These are phyloP conservation scores for Scedosporium aurantiacum DNA, from an alignment of 2,329 filamentous ascomycete species.

Conservation along the genomic window DNA sequence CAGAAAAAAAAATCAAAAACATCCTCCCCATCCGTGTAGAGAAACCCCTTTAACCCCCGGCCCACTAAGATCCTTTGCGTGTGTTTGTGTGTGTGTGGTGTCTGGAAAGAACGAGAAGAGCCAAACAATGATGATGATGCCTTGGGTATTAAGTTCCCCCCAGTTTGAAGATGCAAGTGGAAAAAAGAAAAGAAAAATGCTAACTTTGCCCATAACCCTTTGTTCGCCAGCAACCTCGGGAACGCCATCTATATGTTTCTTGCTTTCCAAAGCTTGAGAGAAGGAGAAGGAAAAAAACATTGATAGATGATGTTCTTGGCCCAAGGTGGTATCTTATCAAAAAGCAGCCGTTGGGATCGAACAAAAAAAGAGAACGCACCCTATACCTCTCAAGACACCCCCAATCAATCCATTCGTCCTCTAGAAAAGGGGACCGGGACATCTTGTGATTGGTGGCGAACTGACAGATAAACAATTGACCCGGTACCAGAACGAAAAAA, in stretches of 20 bases:
- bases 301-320: background rate
- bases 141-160: background rate
- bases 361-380: background rate
- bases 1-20: background rate
- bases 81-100: background rate
- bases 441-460: background rate
- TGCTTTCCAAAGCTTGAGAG: background rate
- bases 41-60: background rate
- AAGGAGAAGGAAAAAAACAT: background rate
- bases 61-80: background rate
- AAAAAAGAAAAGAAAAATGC: background rate
- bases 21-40: conserved; percentile 1
- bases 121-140: background rate
- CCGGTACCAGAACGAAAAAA: background rate
- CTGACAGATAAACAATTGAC: background rate
- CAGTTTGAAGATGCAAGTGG: background rate
- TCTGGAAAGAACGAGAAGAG: background rate
- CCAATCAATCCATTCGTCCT: background rate
- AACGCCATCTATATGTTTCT: background rate
- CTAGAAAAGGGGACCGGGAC: background rate
- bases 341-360: background rate
- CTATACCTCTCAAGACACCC: background rate
- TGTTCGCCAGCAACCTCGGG: background rate
- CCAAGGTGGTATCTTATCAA: background rate
- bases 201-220: background rate